Base-by-base conservation (phyloP, 31 red algal species). In the Asparagopsis taxiformis region DNA sequence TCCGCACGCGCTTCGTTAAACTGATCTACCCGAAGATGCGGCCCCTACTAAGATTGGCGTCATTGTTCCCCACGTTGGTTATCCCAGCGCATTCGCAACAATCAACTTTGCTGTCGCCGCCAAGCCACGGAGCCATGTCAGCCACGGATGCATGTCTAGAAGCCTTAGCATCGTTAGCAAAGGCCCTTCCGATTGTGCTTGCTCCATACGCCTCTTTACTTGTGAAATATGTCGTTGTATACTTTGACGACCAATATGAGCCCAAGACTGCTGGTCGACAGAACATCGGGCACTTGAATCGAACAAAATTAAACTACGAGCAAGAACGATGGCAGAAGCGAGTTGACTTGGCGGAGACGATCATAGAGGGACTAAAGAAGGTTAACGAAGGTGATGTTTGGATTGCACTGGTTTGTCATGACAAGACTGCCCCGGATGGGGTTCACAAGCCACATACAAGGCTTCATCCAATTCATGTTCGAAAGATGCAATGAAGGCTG, bases 21-120 rank as follows among this genome's bases (percentile, higher is more conserved):
- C 77, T 81, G 19, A 81, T 81, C 55, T 81, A 70, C 55, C 77
- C 77, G 20, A 70, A 68, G 32, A 55, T 81, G 64, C 20, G 35
- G 24, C 77, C 77, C 1, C 64, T 81, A 8, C 54, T 81, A 19
- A 19, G 52, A 39, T 54, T 78, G 6, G 74, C 74, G 24, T 61
- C 59, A 54, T 78, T 25, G 37, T 66, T 63, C 38, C 74, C 74
- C 15, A 78, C 74, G 0, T 49, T 78, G 17, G 22, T 78, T 21
- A 51, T 39, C 13, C 65, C 74, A 17, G 56, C 74, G 17, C 19
- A 26, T 33, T 2, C 35, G 23, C 22, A 51, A n/a, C 28, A 22
- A 31, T 56, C 59, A 1, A 32, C 49, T 34, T 53, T 26, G 21
- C 31, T 66, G 3, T 33, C 74, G 21, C 74, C 74, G 3, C 74